phyloP scores from a whole-genome alignment of 2,329 filamentous ascomycete genomes.

The Pestalotiopsis sp. region DNA sequence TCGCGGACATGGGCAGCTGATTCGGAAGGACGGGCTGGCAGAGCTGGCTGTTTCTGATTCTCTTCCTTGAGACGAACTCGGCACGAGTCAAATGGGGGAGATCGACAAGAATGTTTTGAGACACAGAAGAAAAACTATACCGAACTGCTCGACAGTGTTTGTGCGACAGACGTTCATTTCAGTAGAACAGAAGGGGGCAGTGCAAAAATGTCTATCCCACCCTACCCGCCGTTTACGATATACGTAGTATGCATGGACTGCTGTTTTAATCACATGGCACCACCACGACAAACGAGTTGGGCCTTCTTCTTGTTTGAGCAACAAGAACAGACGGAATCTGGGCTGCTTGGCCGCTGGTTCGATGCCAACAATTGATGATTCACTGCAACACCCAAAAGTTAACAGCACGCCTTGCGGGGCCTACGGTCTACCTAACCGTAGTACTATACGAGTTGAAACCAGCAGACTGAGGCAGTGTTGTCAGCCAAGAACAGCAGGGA shows the following conservation, averaged over 20 bases:
- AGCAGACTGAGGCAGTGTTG: not conserved
- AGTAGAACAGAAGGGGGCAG: not conserved
- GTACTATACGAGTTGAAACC: not conserved
- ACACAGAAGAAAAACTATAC: not conserved
- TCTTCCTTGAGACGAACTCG: constrained; percentile 1
- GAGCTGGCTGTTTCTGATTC: not conserved
- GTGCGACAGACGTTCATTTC: not conserved
- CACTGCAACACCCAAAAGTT: not conserved
- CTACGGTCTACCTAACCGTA: not conserved
- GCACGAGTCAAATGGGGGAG: not conserved
- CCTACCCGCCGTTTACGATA: not conserved
- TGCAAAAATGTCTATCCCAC: not conserved
- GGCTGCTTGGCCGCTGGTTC: no score
- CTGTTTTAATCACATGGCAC: not conserved
- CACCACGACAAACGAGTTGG: not conserved
- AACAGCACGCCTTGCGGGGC: not conserved
- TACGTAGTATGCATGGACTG: not conserved
- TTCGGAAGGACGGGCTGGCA: not conserved
- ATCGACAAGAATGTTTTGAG: not conserved
- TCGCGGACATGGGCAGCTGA: not conserved
- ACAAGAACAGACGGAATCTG: no score
- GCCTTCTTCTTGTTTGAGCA: not conserved
- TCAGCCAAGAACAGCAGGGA: not conserved
- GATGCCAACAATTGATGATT: not conserved
- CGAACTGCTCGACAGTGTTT: not conserved